Conservation (phyloP, 257 asterid genomes). For the Solanum piurae region DNA sequence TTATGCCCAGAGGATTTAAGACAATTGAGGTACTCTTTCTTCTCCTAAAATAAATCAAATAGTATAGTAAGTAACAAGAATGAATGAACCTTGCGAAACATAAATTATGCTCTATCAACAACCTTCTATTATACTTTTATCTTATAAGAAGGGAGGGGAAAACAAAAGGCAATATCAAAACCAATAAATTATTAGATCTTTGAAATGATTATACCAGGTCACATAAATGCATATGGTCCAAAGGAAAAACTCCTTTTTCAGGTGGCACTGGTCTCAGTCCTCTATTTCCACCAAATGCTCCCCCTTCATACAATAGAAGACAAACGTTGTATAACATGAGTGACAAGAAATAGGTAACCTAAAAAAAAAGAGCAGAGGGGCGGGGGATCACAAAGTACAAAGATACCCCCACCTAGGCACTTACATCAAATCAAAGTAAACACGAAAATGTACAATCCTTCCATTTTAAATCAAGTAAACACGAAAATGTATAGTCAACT, state of each 20-base stretch:
- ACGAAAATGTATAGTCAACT: background rate
- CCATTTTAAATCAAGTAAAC: background rate
- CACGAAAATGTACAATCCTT: background rate
- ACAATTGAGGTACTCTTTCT: conserved; percentile 71
- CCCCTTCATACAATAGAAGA: background rate
- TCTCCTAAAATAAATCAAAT: conserved; percentile 19
- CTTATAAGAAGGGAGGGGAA: background rate
- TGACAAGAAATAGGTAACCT: background rate
- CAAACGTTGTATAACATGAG: background rate
- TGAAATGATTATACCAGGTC: conserved; percentile 19
- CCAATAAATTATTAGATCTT: background rate
- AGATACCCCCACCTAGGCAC: background rate
- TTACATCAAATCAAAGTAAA: background rate
- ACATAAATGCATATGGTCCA: conserved; percentile 88
- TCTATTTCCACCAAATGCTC: background rate
- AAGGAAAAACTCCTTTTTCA: conserved; percentile 84
- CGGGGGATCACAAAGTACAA: background rate
- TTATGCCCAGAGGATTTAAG: conserved; percentile 59
- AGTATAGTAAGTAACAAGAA: background rate
- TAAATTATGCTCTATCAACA: background rate
- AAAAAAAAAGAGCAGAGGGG: background rate
- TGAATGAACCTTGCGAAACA: background rate
- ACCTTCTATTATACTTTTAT: background rate
- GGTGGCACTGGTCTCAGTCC: conserved; percentile 20
- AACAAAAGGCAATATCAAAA: background rate